Base-by-base conservation (phyloP, 768 basidiomycete genomes). In the Pleurotus sapidus region DNA sequence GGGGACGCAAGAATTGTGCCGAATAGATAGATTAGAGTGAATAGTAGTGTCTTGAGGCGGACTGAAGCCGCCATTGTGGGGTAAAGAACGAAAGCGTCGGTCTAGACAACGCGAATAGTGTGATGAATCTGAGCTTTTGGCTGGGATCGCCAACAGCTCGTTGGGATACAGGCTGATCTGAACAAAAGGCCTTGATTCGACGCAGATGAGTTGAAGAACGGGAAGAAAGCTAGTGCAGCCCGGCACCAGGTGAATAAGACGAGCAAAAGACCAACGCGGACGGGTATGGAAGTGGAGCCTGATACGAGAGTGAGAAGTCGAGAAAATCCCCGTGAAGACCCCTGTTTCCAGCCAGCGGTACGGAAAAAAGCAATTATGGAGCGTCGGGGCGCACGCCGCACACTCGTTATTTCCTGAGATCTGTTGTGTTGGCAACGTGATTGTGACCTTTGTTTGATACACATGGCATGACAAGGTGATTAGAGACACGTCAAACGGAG, bases 1-100 rank as follows among this genome's bases (percentile, higher is more conserved):
- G 43, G 57, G n/a, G 49, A 58, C 8, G 49, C 20, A 12, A 58
- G 49, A 14, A 49, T 15, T 11, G 93, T 46, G 95, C 98, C 7
- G 96, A 99, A 71, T 77, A 18, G 11, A 11, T 24, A 40, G 3
- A 54, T 54, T 40, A 54, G 51, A 54, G 38, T 14, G 15, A 42
- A 39, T 40, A 54, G 39, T 23, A 54, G 25, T 6, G 51, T 40
- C 24, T 54, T 54, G 38, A 42, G 39, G 11, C 51, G 39, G 51
- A 42, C 38, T 40, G 51, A 40, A 8, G 39, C 51, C 51, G 51
- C 51, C 51, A 54, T 54, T 30, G 34, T n/a, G 4, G 49, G 27
- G 34, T 54, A 54, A 54, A 15, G 51, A 54, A 37, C 27, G 51
- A 38, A 54, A 40, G 51, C 51, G 51, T 24, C 37, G 39, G 39